Evolutionary conservation across 2,329 filamentous ascomycete genomes (phyloP).

Genomic region (Cercospora zeae-maydis): DNA sequence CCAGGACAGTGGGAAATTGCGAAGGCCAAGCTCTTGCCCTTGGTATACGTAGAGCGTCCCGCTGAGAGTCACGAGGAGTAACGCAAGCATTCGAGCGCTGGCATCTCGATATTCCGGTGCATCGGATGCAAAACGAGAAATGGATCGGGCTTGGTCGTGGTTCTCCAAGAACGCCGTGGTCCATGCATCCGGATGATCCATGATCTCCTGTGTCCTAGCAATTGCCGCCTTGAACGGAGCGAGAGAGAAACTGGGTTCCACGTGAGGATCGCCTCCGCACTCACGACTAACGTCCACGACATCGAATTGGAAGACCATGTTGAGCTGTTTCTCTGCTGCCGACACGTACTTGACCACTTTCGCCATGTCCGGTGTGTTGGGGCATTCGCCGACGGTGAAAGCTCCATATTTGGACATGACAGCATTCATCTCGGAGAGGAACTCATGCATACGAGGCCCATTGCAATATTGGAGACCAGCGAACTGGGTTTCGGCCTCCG

Average conservation of each 20-base stretch:
- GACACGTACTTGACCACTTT: slow-evolving; percentile 45
- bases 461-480: slow-evolving; percentile 8
- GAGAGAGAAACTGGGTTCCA: slow-evolving; percentile 8
- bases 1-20: slow-evolving; percentile 37
- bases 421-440: slow-evolving; percentile 18
- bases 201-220: background rate
- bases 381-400: slow-evolving; percentile 50
- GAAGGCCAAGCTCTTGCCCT: slow-evolving; percentile 63
- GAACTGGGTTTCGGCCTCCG: slow-evolving; percentile 5
- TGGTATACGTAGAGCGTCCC: slow-evolving; percentile 61
- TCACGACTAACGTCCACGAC: slow-evolving; percentile 5
- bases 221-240: slow-evolving; percentile 5
- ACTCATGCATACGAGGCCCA: slow-evolving; percentile 9
- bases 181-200: slow-evolving; percentile 54
- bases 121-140: slow-evolving; percentile 54
- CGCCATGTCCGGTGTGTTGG: slow-evolving; percentile 41
- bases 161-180: slow-evolving; percentile 63
- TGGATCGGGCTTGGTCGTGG: slow-evolving; percentile 59
- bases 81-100: slow-evolving; percentile 54
- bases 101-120: slow-evolving; percentile 45
- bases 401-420: slow-evolving; percentile 47
- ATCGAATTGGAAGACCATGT: slow-evolving; percentile 61
- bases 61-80: slow-evolving; percentile 18
- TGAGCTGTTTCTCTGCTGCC: slow-evolving; percentile 54
- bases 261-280: background rate